Evolutionary conservation across 495 filamentous ascomycete species (phyloP).

Genomic region (Aspergillus bertholletiae): DNA sequence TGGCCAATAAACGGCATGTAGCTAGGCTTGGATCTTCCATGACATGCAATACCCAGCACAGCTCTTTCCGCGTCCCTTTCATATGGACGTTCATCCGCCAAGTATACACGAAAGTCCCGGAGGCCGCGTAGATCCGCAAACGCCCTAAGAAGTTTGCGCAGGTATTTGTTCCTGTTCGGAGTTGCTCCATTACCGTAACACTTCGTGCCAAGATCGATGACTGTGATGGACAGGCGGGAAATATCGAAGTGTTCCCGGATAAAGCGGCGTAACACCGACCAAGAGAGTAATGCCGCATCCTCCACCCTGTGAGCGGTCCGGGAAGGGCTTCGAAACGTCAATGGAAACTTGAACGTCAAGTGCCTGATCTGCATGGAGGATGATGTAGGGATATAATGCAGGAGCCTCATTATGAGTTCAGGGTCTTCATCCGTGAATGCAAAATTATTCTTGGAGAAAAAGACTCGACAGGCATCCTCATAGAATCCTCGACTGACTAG

Average conservation of each 20-base stretch:
- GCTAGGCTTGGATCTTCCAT: constrained; percentile 1
- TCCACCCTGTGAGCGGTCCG: constrained; percentile 6
- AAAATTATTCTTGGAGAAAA: constrained; percentile 24
- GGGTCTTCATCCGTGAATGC: constrained; percentile 20
- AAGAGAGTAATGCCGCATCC: constrained; percentile 12
- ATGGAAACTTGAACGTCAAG: constrained; percentile 21
- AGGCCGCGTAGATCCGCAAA: constrained; percentile 16
- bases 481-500: constrained; percentile 23
- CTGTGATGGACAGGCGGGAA: constrained; percentile 11
- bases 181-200: neutral
- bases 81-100: constrained; percentile 14
- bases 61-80: constrained; percentile 14
- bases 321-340: constrained; percentile 1
- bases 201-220: constrained; percentile 17
- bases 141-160: constrained; percentile 15
- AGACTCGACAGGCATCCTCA: constrained; percentile 17
- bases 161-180: constrained; percentile 4
- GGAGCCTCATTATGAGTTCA: constrained; percentile 16
- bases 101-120: constrained; percentile 15
- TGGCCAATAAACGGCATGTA: neutral
- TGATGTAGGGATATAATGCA: constrained; percentile 13
- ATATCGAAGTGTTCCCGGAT: constrained; percentile 27
- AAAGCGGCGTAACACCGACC: constrained; percentile 23
- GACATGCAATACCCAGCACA: constrained; percentile 7
- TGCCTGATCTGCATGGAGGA: constrained; percentile 19